Evolutionary conservation across 345 rosid genomes (phyloP).

Genomic region (Zanthoxylum bungeanum): DNA sequence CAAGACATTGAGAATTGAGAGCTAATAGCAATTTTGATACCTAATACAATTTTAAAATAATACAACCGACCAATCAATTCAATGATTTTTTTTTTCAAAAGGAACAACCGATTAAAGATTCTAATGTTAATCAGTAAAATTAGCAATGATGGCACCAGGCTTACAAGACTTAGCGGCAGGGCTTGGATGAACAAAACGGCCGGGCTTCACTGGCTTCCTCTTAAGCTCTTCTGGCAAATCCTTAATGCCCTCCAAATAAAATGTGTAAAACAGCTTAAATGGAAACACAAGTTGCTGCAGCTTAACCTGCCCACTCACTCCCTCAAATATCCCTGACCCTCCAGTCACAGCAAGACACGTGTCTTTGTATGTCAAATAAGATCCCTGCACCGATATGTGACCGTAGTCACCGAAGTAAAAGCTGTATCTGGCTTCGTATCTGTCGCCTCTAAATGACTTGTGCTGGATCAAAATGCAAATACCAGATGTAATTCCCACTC

Average conservation of each 20-base stretch:
- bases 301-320: conserved; percentile 60
- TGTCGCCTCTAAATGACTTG: conserved; percentile 68
- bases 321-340: conserved; percentile 63
- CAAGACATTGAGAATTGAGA: no score
- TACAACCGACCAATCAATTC: no score
- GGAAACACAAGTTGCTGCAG: conserved; percentile 61
- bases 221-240: conserved; percentile 50
- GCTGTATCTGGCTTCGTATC: conserved; percentile 74
- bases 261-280: conserved; percentile 64
- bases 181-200: conserved; percentile 42
- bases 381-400: conserved; percentile 64
- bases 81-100: no score
- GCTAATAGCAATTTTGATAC: neutral
- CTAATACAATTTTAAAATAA: neutral
- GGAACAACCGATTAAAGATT: no score
- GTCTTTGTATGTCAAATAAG: conserved; percentile 60
- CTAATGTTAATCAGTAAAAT: conserved; percentile 34
- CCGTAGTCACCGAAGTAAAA: conserved; percentile 81
- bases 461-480: conserved; percentile 65
- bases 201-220: conserved; percentile 41
- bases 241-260: conserved; percentile 53
- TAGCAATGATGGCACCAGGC: conserved; percentile 39
- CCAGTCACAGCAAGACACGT: conserved; percentile 57
- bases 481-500: conserved; percentile 86
- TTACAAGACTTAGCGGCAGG: conserved; percentile 51